Conservation (phyloP, 352 stramenopile species). For the Paralagenidium karlingii region DNA sequence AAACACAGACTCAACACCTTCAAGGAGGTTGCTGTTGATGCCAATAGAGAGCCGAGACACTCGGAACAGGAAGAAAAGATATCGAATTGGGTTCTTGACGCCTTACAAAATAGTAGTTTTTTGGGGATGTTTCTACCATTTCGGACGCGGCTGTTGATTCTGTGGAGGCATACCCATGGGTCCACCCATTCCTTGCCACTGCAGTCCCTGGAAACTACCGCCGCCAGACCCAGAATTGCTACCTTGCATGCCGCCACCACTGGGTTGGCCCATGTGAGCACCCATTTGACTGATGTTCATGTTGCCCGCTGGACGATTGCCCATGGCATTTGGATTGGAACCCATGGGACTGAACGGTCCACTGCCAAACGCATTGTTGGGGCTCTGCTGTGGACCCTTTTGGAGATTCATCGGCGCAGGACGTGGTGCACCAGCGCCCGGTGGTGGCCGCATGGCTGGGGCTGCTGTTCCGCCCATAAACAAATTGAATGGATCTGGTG, state of each 20-base stretch:
- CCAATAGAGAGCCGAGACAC: no score
- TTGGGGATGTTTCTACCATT: no score
- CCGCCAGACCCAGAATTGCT: no score
- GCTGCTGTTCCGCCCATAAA: constrained; percentile 20
- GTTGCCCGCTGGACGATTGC: constrained; percentile 24
- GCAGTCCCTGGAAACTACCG: constrained; percentile 71
- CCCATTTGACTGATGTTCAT: constrained; percentile 80
- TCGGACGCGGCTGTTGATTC: constrained; percentile 26
- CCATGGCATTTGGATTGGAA: no score
- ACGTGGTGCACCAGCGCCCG: constrained; percentile 10
- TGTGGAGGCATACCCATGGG: constrained; percentile 6
- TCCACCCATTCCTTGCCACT: constrained; percentile 68
- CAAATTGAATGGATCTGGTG: constrained; percentile 62
- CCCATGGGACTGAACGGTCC: no score
- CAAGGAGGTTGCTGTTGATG: no score
- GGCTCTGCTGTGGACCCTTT: no score
- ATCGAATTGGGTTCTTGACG: no score
- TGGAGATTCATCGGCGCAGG: constrained; percentile 19
- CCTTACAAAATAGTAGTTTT: no score
- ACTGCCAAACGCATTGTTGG: no score
- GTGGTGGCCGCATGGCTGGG: constrained; percentile 1
- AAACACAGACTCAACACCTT: no score
- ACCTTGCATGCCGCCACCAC: constrained; percentile 1
- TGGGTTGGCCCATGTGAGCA: constrained; percentile 32
- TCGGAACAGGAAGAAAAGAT: no score